Percentiles rank a stretch among this genome's conserved stretches.
Evolutionary conservation across 2,329 filamentous ascomycete species (phyloP).

Genomic region (Cercospora sesami): DNA sequence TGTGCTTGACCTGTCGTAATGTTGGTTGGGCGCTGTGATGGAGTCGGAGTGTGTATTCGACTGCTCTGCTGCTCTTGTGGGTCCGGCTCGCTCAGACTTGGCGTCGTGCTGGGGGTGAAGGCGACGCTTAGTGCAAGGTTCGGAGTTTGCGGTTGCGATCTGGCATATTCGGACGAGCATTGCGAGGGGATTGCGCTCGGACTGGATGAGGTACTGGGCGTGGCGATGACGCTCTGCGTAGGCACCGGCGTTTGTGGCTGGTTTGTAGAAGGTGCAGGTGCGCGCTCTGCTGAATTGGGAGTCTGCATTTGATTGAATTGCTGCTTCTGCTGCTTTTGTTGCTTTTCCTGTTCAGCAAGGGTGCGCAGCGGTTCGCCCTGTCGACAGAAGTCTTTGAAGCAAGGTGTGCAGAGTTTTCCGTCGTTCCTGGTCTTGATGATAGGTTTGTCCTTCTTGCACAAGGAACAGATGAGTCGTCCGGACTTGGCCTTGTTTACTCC

Average conservation of each 20-base stretch:
- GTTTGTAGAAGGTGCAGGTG: not conserved
- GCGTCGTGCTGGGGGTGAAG: not conserved
- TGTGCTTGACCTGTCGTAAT: not conserved
- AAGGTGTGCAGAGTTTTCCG: slow-evolving; percentile 17
- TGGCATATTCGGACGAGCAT: not conserved
- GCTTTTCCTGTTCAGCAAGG: not conserved
- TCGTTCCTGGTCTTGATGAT: slow-evolving; percentile 12
- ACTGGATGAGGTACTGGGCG: not conserved
- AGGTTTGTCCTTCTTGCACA: slow-evolving; percentile 16
- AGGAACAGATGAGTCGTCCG: slow-evolving; percentile 11
- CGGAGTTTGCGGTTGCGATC: not conserved
- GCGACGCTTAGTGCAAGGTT: not conserved
- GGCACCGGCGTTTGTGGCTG: not conserved
- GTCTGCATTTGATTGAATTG: not conserved
- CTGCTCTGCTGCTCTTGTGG: not conserved
- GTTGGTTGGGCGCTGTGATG: not conserved
- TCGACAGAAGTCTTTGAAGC: slow-evolving; percentile 8
- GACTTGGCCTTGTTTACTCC: not conserved
- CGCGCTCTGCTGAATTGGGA: not conserved
- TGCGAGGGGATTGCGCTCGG: not conserved
- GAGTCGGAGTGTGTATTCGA: not conserved
- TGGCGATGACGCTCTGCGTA: not conserved
- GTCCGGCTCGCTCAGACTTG: not conserved
- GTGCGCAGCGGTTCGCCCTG: not conserved
- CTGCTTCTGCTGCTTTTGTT: not conserved